Evolutionary conservation across 2,329 filamentous ascomycete species (phyloP).

Genomic region (Colletotrichum lindemuthianum): DNA sequence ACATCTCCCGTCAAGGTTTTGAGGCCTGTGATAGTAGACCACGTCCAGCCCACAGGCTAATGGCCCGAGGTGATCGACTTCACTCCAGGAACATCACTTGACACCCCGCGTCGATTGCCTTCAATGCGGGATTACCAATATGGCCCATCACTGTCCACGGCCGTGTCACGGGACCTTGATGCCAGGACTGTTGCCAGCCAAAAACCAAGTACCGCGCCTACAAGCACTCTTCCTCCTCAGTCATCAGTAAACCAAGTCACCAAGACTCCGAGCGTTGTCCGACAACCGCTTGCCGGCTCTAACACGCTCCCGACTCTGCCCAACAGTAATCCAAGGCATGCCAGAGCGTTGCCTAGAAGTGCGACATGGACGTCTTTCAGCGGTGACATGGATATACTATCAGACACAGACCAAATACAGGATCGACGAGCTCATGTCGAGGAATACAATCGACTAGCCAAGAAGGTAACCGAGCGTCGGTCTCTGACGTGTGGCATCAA

Average conservation of each 20-base stretch:
- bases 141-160: slow-evolving; percentile 39
- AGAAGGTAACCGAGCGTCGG: slow-evolving; percentile 54
- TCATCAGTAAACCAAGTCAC: slow-evolving; percentile 4
- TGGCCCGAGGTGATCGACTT: too few species aligned
- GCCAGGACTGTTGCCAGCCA: slow-evolving; percentile 24
- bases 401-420: slow-evolving; percentile 60
- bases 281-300: slow-evolving; percentile 13
- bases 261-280: not conserved
- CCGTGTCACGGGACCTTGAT: slow-evolving; percentile 40
- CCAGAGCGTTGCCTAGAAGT: slow-evolving; percentile 51
- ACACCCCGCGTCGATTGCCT: slow-evolving; percentile 13
- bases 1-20: too few species aligned
- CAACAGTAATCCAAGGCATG: slow-evolving; percentile 32
- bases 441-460: slow-evolving; percentile 70
- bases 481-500: not conserved
- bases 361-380: slow-evolving; percentile 69
- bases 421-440: slow-evolving; percentile 60
- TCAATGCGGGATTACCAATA: slow-evolving; percentile 45
- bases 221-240: slow-evolving; percentile 25
- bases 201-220: slow-evolving; percentile 27
- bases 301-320: slow-evolving; percentile 37
- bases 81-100: not conserved
- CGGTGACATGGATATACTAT: slow-evolving; percentile 57
- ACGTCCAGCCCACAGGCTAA: too few species aligned
- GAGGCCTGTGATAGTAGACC: too few species aligned